Percentiles rank a stretch among this genome's conserved stretches.
phyloP scores from a whole-genome alignment of 2,329 filamentous ascomycete species.

The Macrophomina phaseolina region DNA sequence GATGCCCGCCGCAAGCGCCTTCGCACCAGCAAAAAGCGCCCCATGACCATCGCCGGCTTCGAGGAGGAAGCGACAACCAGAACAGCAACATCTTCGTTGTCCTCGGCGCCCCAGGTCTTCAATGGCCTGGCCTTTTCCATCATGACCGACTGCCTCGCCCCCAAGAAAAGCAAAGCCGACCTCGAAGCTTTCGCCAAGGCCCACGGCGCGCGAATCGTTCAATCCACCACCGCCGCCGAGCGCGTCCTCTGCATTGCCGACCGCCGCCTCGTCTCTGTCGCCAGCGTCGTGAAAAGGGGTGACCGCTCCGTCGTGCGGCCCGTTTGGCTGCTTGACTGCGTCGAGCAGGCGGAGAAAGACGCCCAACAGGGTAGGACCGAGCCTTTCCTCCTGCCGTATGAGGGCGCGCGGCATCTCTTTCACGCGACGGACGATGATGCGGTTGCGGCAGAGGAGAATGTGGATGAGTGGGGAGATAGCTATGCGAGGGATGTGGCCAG shows the following conservation, averaged over 20 bases:
- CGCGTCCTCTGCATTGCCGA: conserved; percentile 79
- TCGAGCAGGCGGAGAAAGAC: conserved; percentile 65
- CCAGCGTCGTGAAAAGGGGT: conserved; percentile 76
- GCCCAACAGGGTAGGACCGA: conserved; percentile 29
- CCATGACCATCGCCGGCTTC: conserved; percentile 75
- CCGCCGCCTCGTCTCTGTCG: conserved; percentile 78
- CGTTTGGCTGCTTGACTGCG: conserved; percentile 82
- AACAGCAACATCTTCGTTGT: conserved; percentile 48
- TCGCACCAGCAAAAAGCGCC: conserved; percentile 70
- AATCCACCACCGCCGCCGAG: conserved; percentile 68
- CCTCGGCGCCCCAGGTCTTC: conserved; percentile 70
- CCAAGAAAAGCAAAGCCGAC: conserved; percentile 77
- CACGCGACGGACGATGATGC: conserved; percentile 65
- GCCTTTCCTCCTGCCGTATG: conserved; percentile 67
- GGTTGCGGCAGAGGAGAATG: conserved; percentile 63
- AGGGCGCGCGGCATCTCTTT: conserved; percentile 73
- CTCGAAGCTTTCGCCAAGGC: conserved; percentile 82
- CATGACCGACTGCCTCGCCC: conserved; percentile 74
- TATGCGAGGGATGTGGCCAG: conserved; percentile 71
- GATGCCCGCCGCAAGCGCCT: conserved; percentile 67
- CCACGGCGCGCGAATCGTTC: conserved; percentile 79
- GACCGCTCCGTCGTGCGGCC: conserved; percentile 76
- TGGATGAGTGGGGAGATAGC: conserved; percentile 82
- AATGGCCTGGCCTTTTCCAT: conserved; percentile 79
- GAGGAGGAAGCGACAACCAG: conserved; percentile 63